These are phyloP conservation scores for Fomitopsis schrenkii DNA, from an alignment of 1,284 basidiomycete species.

Conservation along the genomic window DNA sequence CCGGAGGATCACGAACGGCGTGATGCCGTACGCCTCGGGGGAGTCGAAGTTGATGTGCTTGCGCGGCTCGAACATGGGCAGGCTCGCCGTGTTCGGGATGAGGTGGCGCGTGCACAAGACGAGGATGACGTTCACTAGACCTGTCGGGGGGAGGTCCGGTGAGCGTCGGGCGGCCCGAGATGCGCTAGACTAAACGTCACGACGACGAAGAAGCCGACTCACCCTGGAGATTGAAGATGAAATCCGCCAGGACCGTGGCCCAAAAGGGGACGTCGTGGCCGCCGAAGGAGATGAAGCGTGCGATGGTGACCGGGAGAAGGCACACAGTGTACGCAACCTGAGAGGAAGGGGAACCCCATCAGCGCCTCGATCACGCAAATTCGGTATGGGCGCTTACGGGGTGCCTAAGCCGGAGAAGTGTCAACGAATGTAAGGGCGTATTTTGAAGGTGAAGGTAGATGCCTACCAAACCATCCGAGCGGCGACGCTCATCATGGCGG, in stretches of 20 bases:
- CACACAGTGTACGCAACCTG: slow-evolving; percentile 33
- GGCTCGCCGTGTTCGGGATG: slow-evolving; percentile 23
- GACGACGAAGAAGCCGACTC: neutral
- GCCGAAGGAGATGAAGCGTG: slow-evolving; percentile 31
- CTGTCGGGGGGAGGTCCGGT: slow-evolving; percentile 11
- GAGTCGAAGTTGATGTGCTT: slow-evolving; percentile 21
- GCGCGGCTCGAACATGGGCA: slow-evolving; percentile 27
- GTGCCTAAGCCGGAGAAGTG: slow-evolving; percentile 7
- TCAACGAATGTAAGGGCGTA: neutral
- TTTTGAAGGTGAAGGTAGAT: neutral
- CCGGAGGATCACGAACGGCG: slow-evolving; percentile 27
- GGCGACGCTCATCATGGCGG: slow-evolving; percentile 30
- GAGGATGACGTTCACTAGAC: slow-evolving; percentile 30
- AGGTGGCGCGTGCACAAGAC: slow-evolving; percentile 26
- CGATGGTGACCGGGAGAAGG: slow-evolving; percentile 33
- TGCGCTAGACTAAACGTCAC: neutral
- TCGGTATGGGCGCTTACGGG: slow-evolving; percentile 12
- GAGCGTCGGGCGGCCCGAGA: neutral
- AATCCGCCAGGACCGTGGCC: slow-evolving; percentile 30
- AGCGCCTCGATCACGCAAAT: neutral
- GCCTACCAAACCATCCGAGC: slow-evolving; percentile 32
- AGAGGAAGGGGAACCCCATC: neutral
- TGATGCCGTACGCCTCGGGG: slow-evolving; percentile 26
- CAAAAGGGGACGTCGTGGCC: slow-evolving; percentile 27
- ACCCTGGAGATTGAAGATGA: slow-evolving; percentile 37